These are phyloP conservation scores for Colletotrichum lini DNA, from an alignment of 2,329 filamentous ascomycete species.

Conservation along the genomic window DNA sequence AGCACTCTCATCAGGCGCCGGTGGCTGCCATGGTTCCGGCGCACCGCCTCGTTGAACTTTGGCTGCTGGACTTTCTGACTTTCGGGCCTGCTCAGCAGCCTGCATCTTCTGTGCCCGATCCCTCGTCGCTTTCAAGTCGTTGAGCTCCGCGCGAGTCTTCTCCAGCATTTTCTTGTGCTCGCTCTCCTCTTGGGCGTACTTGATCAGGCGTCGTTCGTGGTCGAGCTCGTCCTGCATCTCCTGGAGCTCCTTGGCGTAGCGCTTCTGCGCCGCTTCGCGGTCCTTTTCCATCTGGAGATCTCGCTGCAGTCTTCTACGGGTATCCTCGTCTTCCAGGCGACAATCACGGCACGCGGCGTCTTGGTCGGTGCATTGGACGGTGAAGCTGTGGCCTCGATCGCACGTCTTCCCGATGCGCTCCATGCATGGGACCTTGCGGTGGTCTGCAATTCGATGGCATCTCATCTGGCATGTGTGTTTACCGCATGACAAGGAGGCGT, in stretches of 20 bases:
- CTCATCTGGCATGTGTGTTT: constrained; percentile 70
- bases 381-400: constrained; percentile 63
- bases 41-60: background rate
- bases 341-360: constrained; percentile 67
- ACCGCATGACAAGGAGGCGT: constrained; percentile 59
- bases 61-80: background rate
- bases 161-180: constrained; percentile 59
- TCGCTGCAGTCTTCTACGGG: constrained; percentile 58
- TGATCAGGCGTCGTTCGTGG: constrained; percentile 59
- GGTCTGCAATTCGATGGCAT: constrained; percentile 75
- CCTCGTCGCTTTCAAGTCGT: constrained; percentile 53
- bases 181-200: constrained; percentile 60
- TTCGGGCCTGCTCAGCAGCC: background rate
- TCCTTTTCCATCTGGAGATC: constrained; percentile 66
- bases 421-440: constrained; percentile 62
- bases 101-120: constrained; percentile 41
- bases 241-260: constrained; percentile 61
- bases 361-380: constrained; percentile 60
- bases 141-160: constrained; percentile 63
- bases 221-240: constrained; percentile 69
- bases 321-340: constrained; percentile 61
- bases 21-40: too few species aligned
- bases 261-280: constrained; percentile 59
- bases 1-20: constrained; percentile 48
- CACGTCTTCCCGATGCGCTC: constrained; percentile 62